Base-by-base conservation (phyloP, 306 rosid genomes). In the Vachellia collinsii region DNA sequence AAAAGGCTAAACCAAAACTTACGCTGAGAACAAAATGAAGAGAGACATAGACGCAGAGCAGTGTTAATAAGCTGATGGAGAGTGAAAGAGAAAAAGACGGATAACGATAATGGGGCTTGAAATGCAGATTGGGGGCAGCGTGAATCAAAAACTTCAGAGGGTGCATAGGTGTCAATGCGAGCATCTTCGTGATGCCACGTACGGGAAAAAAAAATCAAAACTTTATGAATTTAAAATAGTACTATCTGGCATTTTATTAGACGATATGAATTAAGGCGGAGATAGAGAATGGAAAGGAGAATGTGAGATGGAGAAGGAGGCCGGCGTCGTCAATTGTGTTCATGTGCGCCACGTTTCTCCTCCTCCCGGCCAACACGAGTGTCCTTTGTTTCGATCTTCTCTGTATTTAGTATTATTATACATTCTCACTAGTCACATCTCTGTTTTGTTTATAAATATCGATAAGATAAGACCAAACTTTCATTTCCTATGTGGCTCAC, bases 141-240 rank as follows among this genome's bases (percentile, higher is more conserved):
- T 5, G 20, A 20, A 65, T 84, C 10, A 53, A 29, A 70, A 77
- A 67, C 82, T 77, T 79, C 78, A 43, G 75, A 41, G 74, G 48
- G 9, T 70, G 86, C 82, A 84, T 73, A 82, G 77, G 90, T 87
- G 90, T 84, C 90, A 84, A 51, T 63, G 37, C 23, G 78, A 62
- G 41, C 80, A 34, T 62, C 43, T 41, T 38, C 79, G 5, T 58
- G 8, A 29, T 82, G 90, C 83, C 88, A 87, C 90, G 88, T 80
- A 51, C 17, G 41, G 20, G 56, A 74, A 74, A 29, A 74, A 29
- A 29, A 56, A 10, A 47, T 72, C 3, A 6, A 14, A 22, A 39
- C 23, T 56, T 38, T 36, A 7, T 37, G 0, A 54, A 53, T 16
- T 36, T 67, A 8, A 29, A 10, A 39, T 39, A 50, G 13, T 13